A percentile compares a stretch with the other conserved stretches of the same genome.
Evolutionary conservation across 305 asterid genomes (phyloP).

Genomic region (Fraxinus nigra): DNA sequence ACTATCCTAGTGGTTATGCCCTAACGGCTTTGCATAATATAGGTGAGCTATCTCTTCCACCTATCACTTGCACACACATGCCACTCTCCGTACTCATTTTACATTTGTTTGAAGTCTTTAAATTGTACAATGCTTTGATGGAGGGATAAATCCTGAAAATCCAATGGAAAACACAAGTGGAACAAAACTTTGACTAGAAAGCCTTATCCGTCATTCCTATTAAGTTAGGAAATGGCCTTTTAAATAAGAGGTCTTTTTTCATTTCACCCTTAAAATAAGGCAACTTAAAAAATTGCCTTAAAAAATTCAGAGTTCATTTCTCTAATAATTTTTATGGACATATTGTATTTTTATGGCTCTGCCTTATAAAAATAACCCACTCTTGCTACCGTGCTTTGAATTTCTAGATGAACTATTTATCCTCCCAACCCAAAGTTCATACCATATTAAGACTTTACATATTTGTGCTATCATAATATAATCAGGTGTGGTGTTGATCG

Average conservation of each 20-base stretch:
- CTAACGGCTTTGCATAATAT: conserved; percentile 63
- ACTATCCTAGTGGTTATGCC: conserved; percentile 93
- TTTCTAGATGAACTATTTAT: not conserved
- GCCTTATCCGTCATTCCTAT: not conserved
- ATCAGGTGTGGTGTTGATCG: not conserved
- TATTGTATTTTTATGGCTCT: not conserved
- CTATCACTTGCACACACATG: not conserved
- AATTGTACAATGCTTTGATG: not conserved
- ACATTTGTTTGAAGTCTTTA: not conserved
- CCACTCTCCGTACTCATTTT: not conserved
- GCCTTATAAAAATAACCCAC: not conserved
- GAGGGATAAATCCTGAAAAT: not conserved
- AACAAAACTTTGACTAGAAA: not conserved
- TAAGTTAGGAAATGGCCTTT: not conserved
- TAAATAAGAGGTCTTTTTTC: not conserved
- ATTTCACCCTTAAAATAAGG: not conserved
- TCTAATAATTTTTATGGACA: not conserved
- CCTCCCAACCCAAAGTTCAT: not conserved
- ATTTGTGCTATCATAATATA: not conserved
- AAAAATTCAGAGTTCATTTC: not conserved
- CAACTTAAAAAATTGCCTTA: not conserved
- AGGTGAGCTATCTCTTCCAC: conserved; percentile 47
- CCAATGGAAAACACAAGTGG: not conserved
- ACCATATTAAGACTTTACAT: not conserved
- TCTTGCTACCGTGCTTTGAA: not conserved